These are phyloP conservation scores for Ceratocystis lukuohia DNA, from an alignment of 2,329 filamentous ascomycete genomes.

Conservation along the genomic window DNA sequence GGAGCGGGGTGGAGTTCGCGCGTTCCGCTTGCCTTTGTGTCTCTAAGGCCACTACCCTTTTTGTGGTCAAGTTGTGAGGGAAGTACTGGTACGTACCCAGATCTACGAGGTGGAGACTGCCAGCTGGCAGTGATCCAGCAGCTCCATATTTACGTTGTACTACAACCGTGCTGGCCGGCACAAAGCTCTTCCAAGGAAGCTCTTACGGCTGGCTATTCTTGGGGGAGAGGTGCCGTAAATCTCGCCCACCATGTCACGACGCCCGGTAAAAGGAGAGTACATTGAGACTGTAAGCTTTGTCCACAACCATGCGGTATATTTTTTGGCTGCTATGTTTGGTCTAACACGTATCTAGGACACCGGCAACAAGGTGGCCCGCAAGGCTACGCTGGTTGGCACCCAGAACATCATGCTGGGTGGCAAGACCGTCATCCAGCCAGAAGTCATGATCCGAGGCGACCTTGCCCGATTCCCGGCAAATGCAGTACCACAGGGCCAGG, in stretches of 20 bases:
- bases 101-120: neutral
- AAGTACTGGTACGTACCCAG: neutral
- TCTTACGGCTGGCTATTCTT: neutral
- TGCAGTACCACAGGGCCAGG: constrained; percentile 28
- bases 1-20: neutral
- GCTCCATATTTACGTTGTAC: neutral
- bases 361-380: constrained; percentile 94
- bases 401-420: constrained; percentile 97
- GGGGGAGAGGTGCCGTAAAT: neutral
- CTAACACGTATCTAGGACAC: constrained; percentile 52
- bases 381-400: constrained; percentile 81
- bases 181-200: no score
- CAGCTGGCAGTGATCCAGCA: neutral
- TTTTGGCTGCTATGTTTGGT: neutral
- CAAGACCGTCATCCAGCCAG: constrained; percentile 88
- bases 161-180: neutral
- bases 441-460: constrained; percentile 87
- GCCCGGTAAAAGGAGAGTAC: constrained; percentile 76
- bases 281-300: constrained; percentile 68
- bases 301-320: neutral
- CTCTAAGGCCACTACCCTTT: neutral
- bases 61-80: neutral
- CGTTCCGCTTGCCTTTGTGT: neutral
- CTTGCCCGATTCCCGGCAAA: constrained; percentile 48
- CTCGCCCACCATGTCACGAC: constrained; percentile 51